Evolutionary conservation across 2,329 filamentous ascomycete species (phyloP).

Genomic region (Colletotrichum graminicola): DNA sequence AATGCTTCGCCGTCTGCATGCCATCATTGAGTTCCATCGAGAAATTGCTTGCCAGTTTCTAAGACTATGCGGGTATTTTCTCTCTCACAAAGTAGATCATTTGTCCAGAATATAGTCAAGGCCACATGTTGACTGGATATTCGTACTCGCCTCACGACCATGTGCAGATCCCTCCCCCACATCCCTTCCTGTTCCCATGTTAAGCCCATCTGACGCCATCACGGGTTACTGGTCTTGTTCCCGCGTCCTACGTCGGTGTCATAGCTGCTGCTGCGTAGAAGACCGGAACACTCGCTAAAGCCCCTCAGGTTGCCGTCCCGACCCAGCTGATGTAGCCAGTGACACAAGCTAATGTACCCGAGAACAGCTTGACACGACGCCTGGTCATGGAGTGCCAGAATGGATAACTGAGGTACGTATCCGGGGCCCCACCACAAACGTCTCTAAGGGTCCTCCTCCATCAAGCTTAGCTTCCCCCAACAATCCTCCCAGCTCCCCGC

Average conservation of each 20-base stretch:
- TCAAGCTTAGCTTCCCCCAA: constrained; percentile 38
- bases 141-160: neutral
- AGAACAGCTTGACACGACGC: constrained; percentile 6
- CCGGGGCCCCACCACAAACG: neutral
- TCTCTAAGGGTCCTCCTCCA: constrained; percentile 36
- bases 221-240: neutral
- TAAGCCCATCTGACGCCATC: constrained; percentile 4
- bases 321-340: constrained; percentile 5
- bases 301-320: neutral
- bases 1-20: neutral
- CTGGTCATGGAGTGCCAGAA: neutral
- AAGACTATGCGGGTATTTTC: neutral
- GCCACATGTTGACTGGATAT: neutral
- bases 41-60: neutral
- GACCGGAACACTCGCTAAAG: neutral
- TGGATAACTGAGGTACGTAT: neutral
- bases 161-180: neutral
- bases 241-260: neutral
- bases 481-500: constrained; percentile 29
- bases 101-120: neutral
- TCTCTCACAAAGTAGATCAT: neutral
- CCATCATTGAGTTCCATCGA: neutral
- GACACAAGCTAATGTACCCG: constrained; percentile 6
- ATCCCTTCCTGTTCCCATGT: neutral
- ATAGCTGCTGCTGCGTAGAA: neutral